Evolutionary conservation across 2,329 filamentous ascomycete genomes (phyloP).

Genomic region (Aspergillus sp.): DNA sequence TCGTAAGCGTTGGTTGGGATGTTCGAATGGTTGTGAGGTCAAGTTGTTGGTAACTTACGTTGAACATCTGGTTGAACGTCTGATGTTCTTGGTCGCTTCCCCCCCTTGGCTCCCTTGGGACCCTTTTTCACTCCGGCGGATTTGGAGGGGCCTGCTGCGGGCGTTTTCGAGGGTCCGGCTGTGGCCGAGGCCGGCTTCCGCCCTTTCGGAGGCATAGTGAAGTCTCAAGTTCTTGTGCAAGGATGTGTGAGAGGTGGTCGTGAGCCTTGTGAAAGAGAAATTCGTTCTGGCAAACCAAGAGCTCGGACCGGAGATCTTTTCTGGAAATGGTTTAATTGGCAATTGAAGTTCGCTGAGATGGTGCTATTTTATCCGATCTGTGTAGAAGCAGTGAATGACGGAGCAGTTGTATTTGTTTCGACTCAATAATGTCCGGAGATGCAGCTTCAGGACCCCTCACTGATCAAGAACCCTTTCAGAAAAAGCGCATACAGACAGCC

Average conservation of each 20-base stretch:
- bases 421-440: background rate
- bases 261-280: background rate
- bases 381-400: background rate
- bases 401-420: background rate
- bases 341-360: background rate
- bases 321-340: background rate
- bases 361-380: background rate
- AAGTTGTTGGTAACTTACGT: conserved; percentile 23
- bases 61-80: conserved; percentile 42
- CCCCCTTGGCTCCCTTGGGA: conserved; percentile 12
- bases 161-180: conserved; percentile 17
- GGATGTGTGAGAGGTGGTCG: background rate
- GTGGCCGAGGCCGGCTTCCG: conserved; percentile 14
- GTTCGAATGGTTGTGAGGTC: background rate
- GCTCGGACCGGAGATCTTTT: background rate
- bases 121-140: conserved; percentile 18
- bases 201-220: conserved; percentile 32
- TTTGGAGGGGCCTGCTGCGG: background rate
- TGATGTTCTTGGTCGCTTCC: conserved; percentile 27
- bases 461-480: background rate
- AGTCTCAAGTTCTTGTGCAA: background rate
- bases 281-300: background rate
- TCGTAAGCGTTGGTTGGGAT: conserved; percentile 12
- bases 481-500: background rate
- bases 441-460: background rate